Conservation (phyloP, 228 moss, liverwort and hornwort genomes). For the Sphagnum fallax region DNA sequence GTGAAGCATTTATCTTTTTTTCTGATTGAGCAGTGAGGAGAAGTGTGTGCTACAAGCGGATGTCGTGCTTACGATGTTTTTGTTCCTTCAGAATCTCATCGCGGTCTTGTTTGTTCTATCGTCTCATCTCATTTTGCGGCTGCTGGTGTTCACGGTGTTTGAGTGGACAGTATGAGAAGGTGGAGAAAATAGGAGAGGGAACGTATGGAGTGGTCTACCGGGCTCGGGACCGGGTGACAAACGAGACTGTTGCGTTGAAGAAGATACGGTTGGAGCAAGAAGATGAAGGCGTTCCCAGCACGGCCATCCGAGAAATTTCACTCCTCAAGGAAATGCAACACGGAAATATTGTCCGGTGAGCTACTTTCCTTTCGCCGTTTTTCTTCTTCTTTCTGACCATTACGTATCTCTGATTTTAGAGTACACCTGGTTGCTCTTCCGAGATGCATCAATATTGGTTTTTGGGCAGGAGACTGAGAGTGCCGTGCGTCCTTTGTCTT, state of each 20-base stretch:
- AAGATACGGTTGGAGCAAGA: constrained; percentile 99
- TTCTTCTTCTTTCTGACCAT: background rate
- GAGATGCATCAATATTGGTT: too few species aligned
- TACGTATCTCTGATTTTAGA: background rate
- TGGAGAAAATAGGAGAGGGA: constrained; percentile 99
- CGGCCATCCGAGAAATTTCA: constrained; percentile 94
- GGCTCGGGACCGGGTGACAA: constrained; percentile 92
- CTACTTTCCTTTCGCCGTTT: background rate
- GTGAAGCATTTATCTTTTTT: background rate
- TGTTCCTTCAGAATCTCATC: background rate
- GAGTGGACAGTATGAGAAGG: constrained; percentile 87
- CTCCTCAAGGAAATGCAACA: constrained; percentile 99
- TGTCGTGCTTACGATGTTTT: background rate
- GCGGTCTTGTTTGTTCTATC: background rate
- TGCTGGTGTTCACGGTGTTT: background rate
- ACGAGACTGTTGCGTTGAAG: constrained; percentile 95
- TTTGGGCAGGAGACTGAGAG: too few species aligned
- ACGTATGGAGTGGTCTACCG: constrained; percentile 98
- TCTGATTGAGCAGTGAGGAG: background rate
- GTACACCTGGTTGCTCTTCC: too few species aligned
- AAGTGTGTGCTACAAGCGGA: background rate
- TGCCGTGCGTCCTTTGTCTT: too few species aligned
- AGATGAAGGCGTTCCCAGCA: constrained; percentile 98
- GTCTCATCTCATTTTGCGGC: background rate
- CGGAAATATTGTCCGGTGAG: constrained; percentile 91